Evolutionary conservation across 2,329 filamentous ascomycete species (phyloP).

Genomic region (Colletotrichum karsti): DNA sequence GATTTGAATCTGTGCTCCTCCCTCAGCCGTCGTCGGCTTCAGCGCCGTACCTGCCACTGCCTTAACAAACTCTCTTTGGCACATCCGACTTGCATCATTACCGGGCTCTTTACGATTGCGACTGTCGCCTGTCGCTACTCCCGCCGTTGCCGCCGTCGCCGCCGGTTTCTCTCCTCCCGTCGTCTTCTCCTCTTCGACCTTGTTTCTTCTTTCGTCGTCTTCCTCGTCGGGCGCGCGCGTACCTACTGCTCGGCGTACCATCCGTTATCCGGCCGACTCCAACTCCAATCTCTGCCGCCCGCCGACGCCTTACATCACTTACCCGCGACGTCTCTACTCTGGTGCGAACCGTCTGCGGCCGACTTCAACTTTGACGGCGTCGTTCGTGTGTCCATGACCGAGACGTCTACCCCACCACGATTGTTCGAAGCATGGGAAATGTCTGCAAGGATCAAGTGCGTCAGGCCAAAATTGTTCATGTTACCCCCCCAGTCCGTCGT

Average conservation of each 20-base stretch:
- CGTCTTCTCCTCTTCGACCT: background rate
- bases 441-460: conserved; percentile 54
- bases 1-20: no score
- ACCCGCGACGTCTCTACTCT: background rate
- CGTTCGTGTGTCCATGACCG: conserved; percentile 51
- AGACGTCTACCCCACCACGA: conserved; percentile 42
- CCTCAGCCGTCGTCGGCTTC: background rate
- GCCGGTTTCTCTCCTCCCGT: conserved; percentile 3
- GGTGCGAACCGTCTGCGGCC: background rate
- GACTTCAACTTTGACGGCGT: conserved; percentile 8
- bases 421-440: conserved; percentile 59
- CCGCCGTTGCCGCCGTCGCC: background rate
- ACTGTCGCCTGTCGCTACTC: background rate
- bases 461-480: conserved; percentile 27
- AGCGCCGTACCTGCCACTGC: background rate
- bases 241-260: background rate
- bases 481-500: conserved; percentile 11
- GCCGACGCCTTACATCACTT: conserved; percentile 4
- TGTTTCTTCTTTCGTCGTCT: background rate
- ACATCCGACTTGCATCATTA: conserved; percentile 2
- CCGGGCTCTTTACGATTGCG: background rate
- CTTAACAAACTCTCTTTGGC: background rate
- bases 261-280: background rate
- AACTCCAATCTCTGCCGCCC: background rate
- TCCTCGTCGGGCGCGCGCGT: conserved; percentile 1